These are phyloP conservation scores for Pachyrhizus erosus DNA, from an alignment of 306 rosid species.

Conservation along the genomic window DNA sequence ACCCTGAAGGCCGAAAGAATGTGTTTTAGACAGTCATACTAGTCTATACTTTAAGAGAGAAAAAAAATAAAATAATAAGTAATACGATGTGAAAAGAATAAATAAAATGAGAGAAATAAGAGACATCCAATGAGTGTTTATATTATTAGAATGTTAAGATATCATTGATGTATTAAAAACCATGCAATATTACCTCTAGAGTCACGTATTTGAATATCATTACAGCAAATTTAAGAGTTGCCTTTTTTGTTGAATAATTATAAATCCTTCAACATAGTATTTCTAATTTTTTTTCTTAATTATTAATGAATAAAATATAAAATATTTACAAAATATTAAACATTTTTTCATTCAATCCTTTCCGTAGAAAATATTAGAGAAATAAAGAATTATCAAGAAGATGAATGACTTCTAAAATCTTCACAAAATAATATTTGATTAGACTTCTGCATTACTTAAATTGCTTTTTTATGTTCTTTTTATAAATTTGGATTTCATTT, in stretches of 20 bases:
- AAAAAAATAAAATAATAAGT: not conserved
- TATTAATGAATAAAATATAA: not conserved
- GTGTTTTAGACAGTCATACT: too few species aligned
- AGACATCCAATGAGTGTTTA: too few species aligned
- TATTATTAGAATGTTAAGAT: too few species aligned
- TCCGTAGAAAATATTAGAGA: not conserved
- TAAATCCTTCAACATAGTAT: not conserved
- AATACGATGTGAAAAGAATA: too few species aligned
- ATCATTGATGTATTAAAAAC: not conserved
- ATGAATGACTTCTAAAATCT: not conserved
- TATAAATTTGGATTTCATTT: not conserved
- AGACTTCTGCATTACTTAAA: not conserved
- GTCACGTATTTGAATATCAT: not conserved
- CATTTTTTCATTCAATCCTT: not conserved
- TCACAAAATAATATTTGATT: not conserved
- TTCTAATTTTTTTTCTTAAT: not conserved
- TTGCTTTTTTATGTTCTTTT: not conserved
- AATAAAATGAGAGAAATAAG: too few species aligned
- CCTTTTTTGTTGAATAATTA: not conserved
- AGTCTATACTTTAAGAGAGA: not conserved
- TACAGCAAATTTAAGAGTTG: not conserved
- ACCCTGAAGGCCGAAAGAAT: not conserved
- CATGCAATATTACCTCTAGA: not conserved
- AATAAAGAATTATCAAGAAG: not conserved
- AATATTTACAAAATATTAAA: not conserved